Evolutionary conservation across 768 basidiomycete species (phyloP).

Genomic region (Mycena chlorophos): DNA sequence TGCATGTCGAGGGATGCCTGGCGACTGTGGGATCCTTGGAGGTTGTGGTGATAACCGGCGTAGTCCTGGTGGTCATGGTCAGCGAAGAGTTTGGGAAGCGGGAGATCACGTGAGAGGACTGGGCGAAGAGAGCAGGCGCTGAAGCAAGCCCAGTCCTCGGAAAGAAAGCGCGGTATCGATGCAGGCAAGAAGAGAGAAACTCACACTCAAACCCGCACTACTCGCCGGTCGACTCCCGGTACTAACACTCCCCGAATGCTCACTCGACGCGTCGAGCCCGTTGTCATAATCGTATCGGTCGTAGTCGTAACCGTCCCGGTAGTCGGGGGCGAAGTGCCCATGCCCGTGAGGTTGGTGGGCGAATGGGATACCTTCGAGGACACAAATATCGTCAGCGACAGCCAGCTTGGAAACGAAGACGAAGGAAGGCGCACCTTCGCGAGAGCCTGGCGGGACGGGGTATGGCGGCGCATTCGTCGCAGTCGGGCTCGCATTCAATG

Average conservation of each 20-base stretch:
- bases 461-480: neutral
- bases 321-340: neutral
- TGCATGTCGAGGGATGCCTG: neutral
- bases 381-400: neutral
- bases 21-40: neutral
- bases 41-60: neutral
- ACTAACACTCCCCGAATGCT: conserved; percentile 2
- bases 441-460: neutral
- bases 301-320: neutral
- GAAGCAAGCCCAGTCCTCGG: too few relatives aligned
- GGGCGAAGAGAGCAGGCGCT: too few relatives aligned
- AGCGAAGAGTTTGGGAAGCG: too few relatives aligned
- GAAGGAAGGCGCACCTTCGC: neutral
- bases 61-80: neutral
- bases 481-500: neutral
- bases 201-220: conserved; percentile 9
- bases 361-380: neutral
- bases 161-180: too few relatives aligned
- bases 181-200: neutral
- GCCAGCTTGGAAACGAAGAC: neutral
- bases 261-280: neutral
- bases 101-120: too few relatives aligned
- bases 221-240: conserved; percentile 13
- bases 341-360: neutral
- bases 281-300: neutral